Percentiles rank a stretch among this genome's conserved stretches.
phyloP scores from a whole-genome alignment of 345 rosid species.

The Passiflora organensis region DNA sequence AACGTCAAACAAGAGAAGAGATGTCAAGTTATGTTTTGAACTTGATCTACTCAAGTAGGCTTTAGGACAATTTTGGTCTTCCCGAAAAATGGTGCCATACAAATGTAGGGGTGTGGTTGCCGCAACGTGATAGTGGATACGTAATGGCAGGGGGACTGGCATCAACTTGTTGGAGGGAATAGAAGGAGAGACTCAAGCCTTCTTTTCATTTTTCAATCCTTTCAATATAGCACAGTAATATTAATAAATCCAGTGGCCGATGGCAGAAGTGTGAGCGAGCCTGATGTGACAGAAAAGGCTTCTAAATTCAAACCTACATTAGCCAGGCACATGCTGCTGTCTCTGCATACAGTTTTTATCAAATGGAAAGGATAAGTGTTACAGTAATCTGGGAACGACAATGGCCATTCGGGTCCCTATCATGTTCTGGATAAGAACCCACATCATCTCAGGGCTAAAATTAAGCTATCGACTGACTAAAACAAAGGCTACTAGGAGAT shows the following conservation, averaged over 20 bases:
- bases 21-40: not conserved
- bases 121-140: no score
- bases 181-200: no score
- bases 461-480: no score
- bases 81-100: not conserved
- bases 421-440: no score
- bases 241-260: slow-evolving; percentile 13
- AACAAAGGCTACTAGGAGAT: no score
- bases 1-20: slow-evolving; percentile 4
- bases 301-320: slow-evolving; percentile 12
- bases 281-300: slow-evolving; percentile 12
- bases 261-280: slow-evolving; percentile 7
- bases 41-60: not conserved
- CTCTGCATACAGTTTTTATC: slow-evolving; percentile 15
- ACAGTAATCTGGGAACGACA: slow-evolving; percentile 25
- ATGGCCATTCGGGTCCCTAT: slow-evolving; percentile 13
- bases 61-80: not conserved
- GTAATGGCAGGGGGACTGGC: no score
- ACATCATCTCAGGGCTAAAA: no score
- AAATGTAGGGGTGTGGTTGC: no score
- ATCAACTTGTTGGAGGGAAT: no score
- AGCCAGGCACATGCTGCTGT: slow-evolving; percentile 26
- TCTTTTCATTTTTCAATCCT: slow-evolving; percentile 3
- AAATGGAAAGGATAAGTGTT: not conserved
- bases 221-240: slow-evolving; percentile 3